These are phyloP conservation scores for Trichoderma orchidacearum DNA, from an alignment of 495 filamentous ascomycete genomes.

Conservation along the genomic window DNA sequence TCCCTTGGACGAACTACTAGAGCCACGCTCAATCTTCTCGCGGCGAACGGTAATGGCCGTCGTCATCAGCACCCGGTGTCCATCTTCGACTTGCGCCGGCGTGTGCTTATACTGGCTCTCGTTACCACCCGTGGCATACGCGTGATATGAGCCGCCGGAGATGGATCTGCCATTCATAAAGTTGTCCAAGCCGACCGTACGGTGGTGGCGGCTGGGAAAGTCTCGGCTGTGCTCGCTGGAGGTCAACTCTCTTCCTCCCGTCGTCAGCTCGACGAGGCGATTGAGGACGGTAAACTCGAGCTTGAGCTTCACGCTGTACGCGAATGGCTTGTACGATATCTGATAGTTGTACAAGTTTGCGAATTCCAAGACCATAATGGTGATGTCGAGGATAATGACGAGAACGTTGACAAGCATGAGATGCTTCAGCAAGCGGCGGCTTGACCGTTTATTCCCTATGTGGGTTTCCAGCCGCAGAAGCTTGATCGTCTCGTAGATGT, in stretches of 20 bases:
- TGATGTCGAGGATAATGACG: slow-evolving; percentile 18
- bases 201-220: not conserved
- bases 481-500: slow-evolving; percentile 41
- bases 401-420: slow-evolving; percentile 40
- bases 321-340: slow-evolving; percentile 39
- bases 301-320: slow-evolving; percentile 54
- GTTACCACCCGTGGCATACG: not conserved
- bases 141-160: not conserved
- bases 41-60: not conserved
- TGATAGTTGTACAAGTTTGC: slow-evolving; percentile 38
- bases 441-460: not conserved
- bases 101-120: not conserved
- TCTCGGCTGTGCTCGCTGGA: not conserved
- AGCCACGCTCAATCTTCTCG: not conserved
- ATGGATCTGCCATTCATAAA: not conserved
- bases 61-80: not conserved
- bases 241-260: not conserved
- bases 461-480: slow-evolving; percentile 14
- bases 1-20: not conserved
- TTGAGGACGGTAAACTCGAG: slow-evolving; percentile 49
- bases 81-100: not conserved
- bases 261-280: slow-evolving; percentile 21
- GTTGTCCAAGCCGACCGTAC: not conserved
- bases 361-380: slow-evolving; percentile 37
- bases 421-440: slow-evolving; percentile 33